Evolutionary conservation across 441 rosid species (phyloP).

Genomic region (Lepidium campestre): DNA sequence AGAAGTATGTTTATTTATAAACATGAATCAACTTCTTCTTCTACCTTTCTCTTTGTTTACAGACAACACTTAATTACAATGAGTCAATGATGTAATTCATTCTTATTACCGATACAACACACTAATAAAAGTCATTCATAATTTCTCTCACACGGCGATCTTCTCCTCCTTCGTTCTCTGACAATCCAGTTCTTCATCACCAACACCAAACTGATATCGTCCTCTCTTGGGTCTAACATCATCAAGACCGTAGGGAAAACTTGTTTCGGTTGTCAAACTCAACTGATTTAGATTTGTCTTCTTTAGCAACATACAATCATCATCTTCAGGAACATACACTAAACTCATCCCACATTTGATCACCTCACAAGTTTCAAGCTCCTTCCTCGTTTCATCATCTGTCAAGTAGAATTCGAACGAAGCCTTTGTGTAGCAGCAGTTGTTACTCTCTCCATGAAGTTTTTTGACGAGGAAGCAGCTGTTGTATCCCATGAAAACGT

Average conservation of each 20-base stretch:
- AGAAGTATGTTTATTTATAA: no score
- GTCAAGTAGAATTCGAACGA: slow-evolving; percentile 20
- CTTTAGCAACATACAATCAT: slow-evolving; percentile 11
- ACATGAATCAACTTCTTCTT: no score
- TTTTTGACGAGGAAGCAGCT: slow-evolving; percentile 17
- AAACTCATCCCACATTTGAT: slow-evolving; percentile 29
- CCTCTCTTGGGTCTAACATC: slow-evolving; percentile 12
- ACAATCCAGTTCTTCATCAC: neutral
- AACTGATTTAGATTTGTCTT: slow-evolving; percentile 12
- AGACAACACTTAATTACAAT: no score
- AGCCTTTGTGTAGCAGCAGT: slow-evolving; percentile 22
- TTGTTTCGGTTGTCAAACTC: neutral
- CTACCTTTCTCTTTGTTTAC: no score
- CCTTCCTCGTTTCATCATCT: slow-evolving; percentile 12
- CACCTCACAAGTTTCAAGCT: slow-evolving; percentile 19
- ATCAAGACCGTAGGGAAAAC: neutral
- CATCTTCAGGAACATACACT: slow-evolving; percentile 22
- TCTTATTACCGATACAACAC: no score
- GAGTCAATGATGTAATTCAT: no score
- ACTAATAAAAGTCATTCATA: no score
- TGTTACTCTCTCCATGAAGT: slow-evolving; percentile 16
- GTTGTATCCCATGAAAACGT: slow-evolving; percentile 26
- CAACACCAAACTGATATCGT: neutral
- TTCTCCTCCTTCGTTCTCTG: slow-evolving; percentile 8
- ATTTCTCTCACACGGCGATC: neutral